Evolutionary conservation across 331 rosid genomes (phyloP).

Genomic region (Quercus tomentella): DNA sequence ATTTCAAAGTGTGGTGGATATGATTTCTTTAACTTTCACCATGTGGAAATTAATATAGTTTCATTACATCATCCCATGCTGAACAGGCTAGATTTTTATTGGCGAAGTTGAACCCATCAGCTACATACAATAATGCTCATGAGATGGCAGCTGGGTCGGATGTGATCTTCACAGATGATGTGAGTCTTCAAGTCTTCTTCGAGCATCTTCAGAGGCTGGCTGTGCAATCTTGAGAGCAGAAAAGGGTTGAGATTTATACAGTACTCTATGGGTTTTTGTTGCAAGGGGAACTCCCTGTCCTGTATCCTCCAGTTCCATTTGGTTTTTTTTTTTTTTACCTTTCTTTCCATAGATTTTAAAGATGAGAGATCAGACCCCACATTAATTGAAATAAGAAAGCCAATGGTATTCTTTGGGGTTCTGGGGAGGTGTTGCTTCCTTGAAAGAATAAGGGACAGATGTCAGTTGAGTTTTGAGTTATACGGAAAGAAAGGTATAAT

Average conservation of each 20-base stretch:
- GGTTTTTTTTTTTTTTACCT: slow-evolving; percentile 22
- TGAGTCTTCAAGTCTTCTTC: slow-evolving; percentile 96
- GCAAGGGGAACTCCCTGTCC: slow-evolving; percentile 42
- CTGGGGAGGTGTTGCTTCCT: slow-evolving; percentile 33
- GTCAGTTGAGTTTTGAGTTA: slow-evolving; percentile 31
- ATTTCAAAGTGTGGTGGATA: background rate
- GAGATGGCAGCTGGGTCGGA: slow-evolving; percentile 97
- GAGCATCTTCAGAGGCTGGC: slow-evolving; percentile 99
- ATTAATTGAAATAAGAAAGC: slow-evolving; percentile 40
- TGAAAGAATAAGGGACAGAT: slow-evolving; percentile 41
- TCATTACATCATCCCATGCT: slow-evolving; percentile 10
- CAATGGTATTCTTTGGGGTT: slow-evolving; percentile 46
- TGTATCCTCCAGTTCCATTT: slow-evolving; percentile 43
- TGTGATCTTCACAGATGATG: slow-evolving; percentile 94
- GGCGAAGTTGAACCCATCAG: slow-evolving; percentile 97
- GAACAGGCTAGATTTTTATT: slow-evolving; percentile 92
- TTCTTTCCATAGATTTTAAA: slow-evolving; percentile 45
- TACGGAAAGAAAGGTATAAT: slow-evolving; percentile 45
- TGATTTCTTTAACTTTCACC: background rate
- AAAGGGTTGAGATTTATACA: slow-evolving; percentile 31
- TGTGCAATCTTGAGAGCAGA: slow-evolving; percentile 79
- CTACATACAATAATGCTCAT: slow-evolving; percentile 83
- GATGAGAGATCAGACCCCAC: slow-evolving; percentile 34
- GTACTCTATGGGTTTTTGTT: slow-evolving; percentile 39
- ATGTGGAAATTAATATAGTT: slow-evolving; percentile 1